Evolutionary conservation across 2,329 filamentous ascomycete genomes (phyloP).

Genomic region (Colletotrichum lupini): DNA sequence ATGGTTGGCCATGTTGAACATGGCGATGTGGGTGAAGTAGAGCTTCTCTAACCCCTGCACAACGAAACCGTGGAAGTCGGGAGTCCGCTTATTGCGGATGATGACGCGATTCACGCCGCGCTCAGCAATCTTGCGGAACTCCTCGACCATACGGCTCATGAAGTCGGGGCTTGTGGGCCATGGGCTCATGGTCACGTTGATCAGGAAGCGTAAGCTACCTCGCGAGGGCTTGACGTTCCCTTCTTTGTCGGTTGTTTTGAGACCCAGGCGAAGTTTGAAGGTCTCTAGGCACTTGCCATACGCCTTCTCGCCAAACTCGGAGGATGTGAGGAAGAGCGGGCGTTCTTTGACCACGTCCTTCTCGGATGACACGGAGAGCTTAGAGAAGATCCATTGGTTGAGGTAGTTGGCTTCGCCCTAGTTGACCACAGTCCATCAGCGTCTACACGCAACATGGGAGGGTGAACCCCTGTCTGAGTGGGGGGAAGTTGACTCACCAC

Average conservation of each 20-base stretch:
- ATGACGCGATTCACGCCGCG: not conserved
- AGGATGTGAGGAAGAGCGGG: not conserved
- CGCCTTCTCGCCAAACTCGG: not conserved
- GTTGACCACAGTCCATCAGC: not conserved
- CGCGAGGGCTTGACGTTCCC: not conserved
- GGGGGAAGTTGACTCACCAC: not conserved
- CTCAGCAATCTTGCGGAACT: not conserved
- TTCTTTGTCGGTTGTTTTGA: not conserved
- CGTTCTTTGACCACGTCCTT: not conserved
- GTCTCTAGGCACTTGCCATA: not conserved
- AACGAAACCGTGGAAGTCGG: not conserved
- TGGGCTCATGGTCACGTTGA: not conserved
- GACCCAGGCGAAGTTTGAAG: not conserved
- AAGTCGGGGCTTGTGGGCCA: not conserved
- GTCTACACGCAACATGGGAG: not conserved
- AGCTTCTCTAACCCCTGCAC: not conserved
- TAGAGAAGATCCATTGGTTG: not conserved
- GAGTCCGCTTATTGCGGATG: not conserved
- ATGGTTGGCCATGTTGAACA: not conserved
- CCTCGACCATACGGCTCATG: not conserved
- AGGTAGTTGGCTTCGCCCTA: not conserved
- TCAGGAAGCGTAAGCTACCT: not conserved
- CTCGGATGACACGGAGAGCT: not conserved
- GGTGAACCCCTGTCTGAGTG: not conserved
- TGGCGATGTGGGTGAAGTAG: not conserved